Conservation (phyloP, 768 basidiomycete genomes). For the Boletus insuetus region DNA sequence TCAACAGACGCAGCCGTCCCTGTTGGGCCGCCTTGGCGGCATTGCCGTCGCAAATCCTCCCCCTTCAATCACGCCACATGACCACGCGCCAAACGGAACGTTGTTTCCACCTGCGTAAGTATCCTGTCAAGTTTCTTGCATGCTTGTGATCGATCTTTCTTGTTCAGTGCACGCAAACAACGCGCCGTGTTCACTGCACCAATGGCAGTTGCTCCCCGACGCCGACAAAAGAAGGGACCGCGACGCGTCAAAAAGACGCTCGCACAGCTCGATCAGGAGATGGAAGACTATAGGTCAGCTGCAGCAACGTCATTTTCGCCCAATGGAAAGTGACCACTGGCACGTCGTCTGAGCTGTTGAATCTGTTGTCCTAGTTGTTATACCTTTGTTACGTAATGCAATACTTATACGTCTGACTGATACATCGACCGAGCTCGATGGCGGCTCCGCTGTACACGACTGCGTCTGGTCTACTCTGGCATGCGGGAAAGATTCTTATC, state of each 20-base stretch:
- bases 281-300: conserved; percentile 70
- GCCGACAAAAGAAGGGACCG: conserved; percentile 68
- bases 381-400: conserved; percentile 17
- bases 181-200: conserved; percentile 18
- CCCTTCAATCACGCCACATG: conserved; percentile 3
- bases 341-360: neutral
- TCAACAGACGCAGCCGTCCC: conserved; percentile 33
- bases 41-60: neutral
- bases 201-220: conserved; percentile 31
- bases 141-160: neutral
- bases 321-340: conserved; percentile 16
- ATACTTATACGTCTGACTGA: neutral
- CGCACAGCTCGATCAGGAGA: conserved; percentile 71
- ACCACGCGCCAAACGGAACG: conserved; percentile 18
- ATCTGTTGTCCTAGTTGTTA: neutral
- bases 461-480: conserved; percentile 79
- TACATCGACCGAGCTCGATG: conserved; percentile 36
- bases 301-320: conserved; percentile 19
- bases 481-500: conserved; percentile 94
- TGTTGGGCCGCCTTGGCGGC: conserved; percentile 37
- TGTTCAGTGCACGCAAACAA: conserved; percentile 20
- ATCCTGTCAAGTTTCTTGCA: neutral
- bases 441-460: conserved; percentile 96
- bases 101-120: conserved; percentile 11
- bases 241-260: conserved; percentile 67